Conservation (phyloP, 768 basidiomycete species). For the Russula foetens region DNA sequence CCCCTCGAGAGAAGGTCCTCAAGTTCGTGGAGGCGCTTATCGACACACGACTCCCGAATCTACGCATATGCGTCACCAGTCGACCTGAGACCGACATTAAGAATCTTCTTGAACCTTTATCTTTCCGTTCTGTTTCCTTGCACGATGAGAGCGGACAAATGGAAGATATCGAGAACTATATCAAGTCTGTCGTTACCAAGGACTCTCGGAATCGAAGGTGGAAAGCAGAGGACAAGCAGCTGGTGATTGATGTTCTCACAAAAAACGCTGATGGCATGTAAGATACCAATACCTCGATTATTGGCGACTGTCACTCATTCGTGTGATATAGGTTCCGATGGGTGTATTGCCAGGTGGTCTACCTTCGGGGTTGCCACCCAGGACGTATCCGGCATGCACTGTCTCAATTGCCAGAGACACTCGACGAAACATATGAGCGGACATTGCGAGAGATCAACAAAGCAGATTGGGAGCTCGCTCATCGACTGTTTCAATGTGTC, state of each 20-base stretch:
- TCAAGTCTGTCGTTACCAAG: background rate
- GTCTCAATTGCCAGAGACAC: background rate
- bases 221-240: background rate
- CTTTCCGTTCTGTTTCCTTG: background rate
- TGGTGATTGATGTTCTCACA: background rate
- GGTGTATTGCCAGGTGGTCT: background rate
- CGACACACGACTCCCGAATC: background rate
- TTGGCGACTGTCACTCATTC: too few species aligned
- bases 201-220: background rate
- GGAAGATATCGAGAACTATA: background rate
- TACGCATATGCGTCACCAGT: background rate
- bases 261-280: background rate
- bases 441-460: background rate
- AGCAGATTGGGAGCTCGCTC: background rate
- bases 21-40: background rate
- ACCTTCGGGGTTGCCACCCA: background rate
- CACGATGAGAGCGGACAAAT: background rate
- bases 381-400: background rate
- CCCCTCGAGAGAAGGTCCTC: background rate
- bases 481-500: background rate
- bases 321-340: slow-evolving; percentile 2
- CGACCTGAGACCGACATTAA: background rate
- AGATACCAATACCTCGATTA: background rate
- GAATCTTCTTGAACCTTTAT: background rate
- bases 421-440: background rate